Base-by-base conservation (phyloP, 2,329 filamentous ascomycete species). In the Colletotrichum aenigma region DNA sequence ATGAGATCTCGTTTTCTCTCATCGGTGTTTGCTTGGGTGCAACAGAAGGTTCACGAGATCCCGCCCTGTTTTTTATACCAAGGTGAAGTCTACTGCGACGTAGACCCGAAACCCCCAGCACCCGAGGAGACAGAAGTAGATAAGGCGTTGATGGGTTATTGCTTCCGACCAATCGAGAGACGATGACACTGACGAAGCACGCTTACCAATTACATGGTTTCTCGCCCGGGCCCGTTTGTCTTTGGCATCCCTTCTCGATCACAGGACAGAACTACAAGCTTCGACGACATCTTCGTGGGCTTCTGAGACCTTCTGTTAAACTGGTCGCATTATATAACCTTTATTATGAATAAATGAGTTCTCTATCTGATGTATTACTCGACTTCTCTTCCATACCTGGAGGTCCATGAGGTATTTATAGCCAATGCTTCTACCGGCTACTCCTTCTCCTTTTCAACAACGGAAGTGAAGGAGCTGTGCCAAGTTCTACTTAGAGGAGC, bases 11-110 rank as follows among this genome's bases (percentile, higher is more conserved):
- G n/a, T 7, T 21, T 6, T 48, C n/a, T 48, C 6, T 21, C 43
- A 48, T 43, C 38, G 18, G n/a, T 13, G n/a, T 48, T 13, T 48
- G 10, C 6, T 13, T 13, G n/a, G n/a, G 1, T 21, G 6, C 43
- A 48, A 48, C 0, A 3, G 43, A 48, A 21, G 1, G 0, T 21
- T 48, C 1, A 2, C 0, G 2, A 3, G n/a, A 48, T 21, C n/a
- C 0, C 10, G 43, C 43, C 0, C 43, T 48, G 43, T 7, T 2
- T 21, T 21, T 48, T 21, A 48, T 48, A 21, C 38, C 38, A 6
- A 43, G 38, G 8, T n/a, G 38, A n/a, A 43, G 38, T 43, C 16
- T n/a, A 4, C 16, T 9, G 36, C 2, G 1, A n/a, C 43, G 18
- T 48, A 21, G 43, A 21, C 43, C 1, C 10, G 10, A 21, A 6